Evolutionary conservation across 371 early-diverging fungal genomes (phyloP).

Genomic region (Mortierella sp.): DNA sequence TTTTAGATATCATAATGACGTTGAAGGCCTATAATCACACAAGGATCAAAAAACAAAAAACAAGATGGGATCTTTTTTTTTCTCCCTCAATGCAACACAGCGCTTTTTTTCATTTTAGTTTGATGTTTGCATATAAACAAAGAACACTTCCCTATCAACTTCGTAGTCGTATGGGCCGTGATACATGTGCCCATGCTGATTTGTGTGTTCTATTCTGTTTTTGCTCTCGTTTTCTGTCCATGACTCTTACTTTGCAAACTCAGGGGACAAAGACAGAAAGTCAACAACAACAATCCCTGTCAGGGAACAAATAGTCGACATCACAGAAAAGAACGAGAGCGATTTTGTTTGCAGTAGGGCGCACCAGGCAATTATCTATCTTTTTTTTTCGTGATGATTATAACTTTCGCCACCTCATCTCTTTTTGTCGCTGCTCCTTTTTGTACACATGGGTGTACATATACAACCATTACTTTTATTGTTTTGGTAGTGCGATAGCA

Average conservation of each 20-base stretch:
- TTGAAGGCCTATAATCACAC: not conserved
- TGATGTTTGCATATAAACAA: not conserved
- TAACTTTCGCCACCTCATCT: no score
- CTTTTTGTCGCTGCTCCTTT: no score
- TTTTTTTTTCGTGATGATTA: no score
- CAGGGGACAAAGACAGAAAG: not conserved
- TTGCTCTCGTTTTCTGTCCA: not conserved
- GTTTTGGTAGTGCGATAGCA: not conserved
- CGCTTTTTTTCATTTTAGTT: not conserved
- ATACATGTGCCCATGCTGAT: conserved; percentile 11
- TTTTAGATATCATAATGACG: not conserved
- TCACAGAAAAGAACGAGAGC: not conserved
- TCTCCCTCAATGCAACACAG: not conserved
- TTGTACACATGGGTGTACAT: not conserved
- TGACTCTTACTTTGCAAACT: not conserved
- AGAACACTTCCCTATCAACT: not conserved
- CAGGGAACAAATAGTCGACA: not conserved
- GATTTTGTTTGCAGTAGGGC: not conserved
- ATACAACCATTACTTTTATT: not conserved
- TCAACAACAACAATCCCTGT: not conserved
- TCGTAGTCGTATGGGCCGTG: not conserved
- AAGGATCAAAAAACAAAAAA: not conserved
- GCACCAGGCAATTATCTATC: no score
- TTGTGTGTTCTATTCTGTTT: not conserved
- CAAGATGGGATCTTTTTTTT: conserved; percentile 3